phyloP scores from a whole-genome alignment of 2,329 filamentous ascomycete species.

The Neodidymelliopsis sp. region DNA sequence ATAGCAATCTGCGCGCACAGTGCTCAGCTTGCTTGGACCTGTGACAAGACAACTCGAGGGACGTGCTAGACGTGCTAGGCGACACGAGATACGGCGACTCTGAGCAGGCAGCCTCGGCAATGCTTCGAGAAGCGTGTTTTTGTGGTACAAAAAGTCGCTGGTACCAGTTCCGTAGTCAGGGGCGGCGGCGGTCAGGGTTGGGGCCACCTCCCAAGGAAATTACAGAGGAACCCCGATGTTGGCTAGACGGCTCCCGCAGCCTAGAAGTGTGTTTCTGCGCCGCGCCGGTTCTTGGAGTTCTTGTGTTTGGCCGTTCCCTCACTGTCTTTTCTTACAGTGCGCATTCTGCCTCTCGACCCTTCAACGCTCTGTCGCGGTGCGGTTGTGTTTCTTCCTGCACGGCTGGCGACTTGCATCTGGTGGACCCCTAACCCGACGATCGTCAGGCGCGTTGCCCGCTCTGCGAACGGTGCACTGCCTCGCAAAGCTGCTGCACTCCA shows the following conservation, averaged over 20 bases:
- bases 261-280: slow-evolving; percentile 6
- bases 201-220: slow-evolving; percentile 16
- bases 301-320: slow-evolving; percentile 1
- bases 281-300: slow-evolving; percentile 1
- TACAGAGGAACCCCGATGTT: slow-evolving; percentile 5
- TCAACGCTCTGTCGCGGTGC: no score
- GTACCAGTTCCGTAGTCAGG: no score
- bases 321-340: slow-evolving; percentile 3
- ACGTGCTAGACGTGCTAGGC: no score
- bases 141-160: slow-evolving; percentile 5
- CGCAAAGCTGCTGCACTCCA: slow-evolving; percentile 10
- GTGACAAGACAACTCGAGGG: no score
- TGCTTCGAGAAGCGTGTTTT: slow-evolving; percentile 6
- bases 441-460: slow-evolving; percentile 1
- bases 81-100: slow-evolving; percentile 2
- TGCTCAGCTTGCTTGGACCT: no score
- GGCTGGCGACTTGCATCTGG: not conserved
- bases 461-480: slow-evolving; percentile 18
- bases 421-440: slow-evolving; percentile 8
- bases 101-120: slow-evolving; percentile 5
- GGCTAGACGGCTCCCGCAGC: slow-evolving; percentile 10
- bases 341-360: slow-evolving; percentile 4
- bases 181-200: slow-evolving; percentile 9
- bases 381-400: not conserved
- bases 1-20: not conserved